phyloP scores from a whole-genome alignment of 257 asterid genomes.

The Nicotiana sylvestris region DNA sequence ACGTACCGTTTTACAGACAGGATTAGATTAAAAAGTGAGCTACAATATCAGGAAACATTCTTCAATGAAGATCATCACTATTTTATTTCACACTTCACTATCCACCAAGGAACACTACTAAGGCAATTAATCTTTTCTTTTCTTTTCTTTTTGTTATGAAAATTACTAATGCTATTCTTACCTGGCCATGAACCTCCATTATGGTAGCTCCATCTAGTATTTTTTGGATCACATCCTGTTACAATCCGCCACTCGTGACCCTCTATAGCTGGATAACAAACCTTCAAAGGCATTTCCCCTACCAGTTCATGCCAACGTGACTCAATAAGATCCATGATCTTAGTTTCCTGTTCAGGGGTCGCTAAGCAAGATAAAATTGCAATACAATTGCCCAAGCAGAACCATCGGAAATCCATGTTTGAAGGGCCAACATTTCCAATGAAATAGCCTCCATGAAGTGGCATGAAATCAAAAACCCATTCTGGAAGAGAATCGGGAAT shows the following conservation, averaged over 20 bases:
- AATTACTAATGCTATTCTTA: not conserved
- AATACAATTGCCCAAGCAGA: conserved; percentile 48
- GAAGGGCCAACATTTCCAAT: conserved; percentile 51
- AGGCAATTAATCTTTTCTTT: not conserved
- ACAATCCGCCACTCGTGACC: conserved; percentile 51
- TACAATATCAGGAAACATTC: not conserved
- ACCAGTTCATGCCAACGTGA: conserved; percentile 49
- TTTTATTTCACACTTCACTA: not conserved
- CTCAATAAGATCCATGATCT: conserved; percentile 52
- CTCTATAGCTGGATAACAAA: conserved; percentile 53
- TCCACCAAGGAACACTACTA: not conserved
- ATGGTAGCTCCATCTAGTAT: conserved; percentile 53
- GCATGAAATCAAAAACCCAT: conserved; percentile 55
- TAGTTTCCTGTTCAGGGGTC: conserved; percentile 41
- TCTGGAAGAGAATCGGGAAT: conserved; percentile 53
- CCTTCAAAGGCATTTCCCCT: conserved; percentile 53
- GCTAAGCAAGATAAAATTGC: conserved; percentile 51
- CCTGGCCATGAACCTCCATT: conserved; percentile 64
- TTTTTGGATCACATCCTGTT: conserved; percentile 52
- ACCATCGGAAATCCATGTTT: conserved; percentile 55
- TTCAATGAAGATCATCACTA: not conserved
- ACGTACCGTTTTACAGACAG: not conserved
- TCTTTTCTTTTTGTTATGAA: too few species aligned
- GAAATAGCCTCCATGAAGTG: conserved; percentile 43
- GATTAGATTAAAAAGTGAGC: not conserved